Evolutionary conservation across 1,139 yeast genomes (phyloP), one percentile per base, ranked within the genome.

Genomic region (Kodamaea alishanica): DNA sequence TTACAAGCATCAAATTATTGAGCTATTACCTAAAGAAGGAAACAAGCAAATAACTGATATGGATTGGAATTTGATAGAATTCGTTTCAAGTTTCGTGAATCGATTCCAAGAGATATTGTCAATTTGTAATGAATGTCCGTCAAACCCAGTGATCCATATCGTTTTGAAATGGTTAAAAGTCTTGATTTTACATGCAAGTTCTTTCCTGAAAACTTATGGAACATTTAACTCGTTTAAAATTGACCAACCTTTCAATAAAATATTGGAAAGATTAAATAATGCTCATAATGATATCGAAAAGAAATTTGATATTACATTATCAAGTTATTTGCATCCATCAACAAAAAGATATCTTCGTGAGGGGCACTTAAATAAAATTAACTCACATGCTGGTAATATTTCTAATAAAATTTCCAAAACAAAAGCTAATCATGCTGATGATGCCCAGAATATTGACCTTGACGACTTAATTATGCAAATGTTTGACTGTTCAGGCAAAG

Each of bases 401-500:
- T 30, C 37, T 12, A 30, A 22, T 10, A 10, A 26, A 28, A 26
- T 24, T 10, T 24, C 25, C 7, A 24, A 24, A 12, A 22, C 11
- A 23, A 24, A 12, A 15, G 30, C 25, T 4, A 28, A 29, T 29
- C 5, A n/a, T 11, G 11, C 9, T 12, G 12, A 23, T n/a, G 20
- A 32, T 7, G 33, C 31, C 25, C 27, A 33, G 37, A 28, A 27
- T 9, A 27, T 30, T 25, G 44, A 32, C 8, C 32, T 60, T 4
- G 65, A 61, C 41, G 61, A 56, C 8, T 41, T 56, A 44, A 54
- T 60, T 11, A 48, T 60, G 55, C 50, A 53, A 36, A 48, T 52
- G 27, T 61, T 61, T 41, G 55, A 59, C 35, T 61, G 65, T 40
- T 51, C 58, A 5, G 65, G 65, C 1, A 58, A 49, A 34, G 48